Evolutionary conservation across 1,284 basidiomycete species (phyloP), one percentile per base, ranked within the genome.

Genomic region (Veloporphyrellus conicus): DNA sequence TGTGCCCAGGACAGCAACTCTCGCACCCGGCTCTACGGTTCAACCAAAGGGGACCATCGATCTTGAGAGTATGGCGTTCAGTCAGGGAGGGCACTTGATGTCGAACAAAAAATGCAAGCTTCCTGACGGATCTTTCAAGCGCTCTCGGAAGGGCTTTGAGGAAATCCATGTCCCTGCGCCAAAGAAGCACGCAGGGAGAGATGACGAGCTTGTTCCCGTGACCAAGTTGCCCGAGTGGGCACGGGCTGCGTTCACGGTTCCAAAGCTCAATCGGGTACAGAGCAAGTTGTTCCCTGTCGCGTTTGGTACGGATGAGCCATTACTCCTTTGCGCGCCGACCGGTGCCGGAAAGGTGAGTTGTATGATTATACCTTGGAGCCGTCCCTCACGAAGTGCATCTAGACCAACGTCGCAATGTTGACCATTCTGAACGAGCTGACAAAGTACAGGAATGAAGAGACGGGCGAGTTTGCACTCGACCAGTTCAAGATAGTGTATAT

Each of bases 371-470:
- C 45, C 28, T 40, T 43, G 22, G 50, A 49, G 6, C 11, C 6
- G 4, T 41, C 3, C 36, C 58, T 60, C 14, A 63, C 28, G 0
- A 11, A 2, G 6, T 38, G 1, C 41, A 33, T 4, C 4, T 12
- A 93, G 93, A 99, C 96, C 27, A 99, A 99, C 60, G 96, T 98
- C 23, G 96, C 96, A 12, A 93, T 99, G 82, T 77, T 99, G 12
- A 85, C 92, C 0, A 87, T 97, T 56, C 78, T 97, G 15, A 90
- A 91, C 60, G 91, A 95, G 57, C 79, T 97, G 29, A 70, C 76
- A 25, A 94, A 95, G 61, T 84, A 88, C 65, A 83, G 91, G 16
- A 83, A 96, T 61, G 85, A 89, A 48, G 76, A 75, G 10, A 90
- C 90, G 0, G 93, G 92, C 41, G 66, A 74, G n/a, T 90, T 97